phyloP scores from a whole-genome alignment of 495 filamentous ascomycete genomes.

The Aspergillus panamensis region DNA sequence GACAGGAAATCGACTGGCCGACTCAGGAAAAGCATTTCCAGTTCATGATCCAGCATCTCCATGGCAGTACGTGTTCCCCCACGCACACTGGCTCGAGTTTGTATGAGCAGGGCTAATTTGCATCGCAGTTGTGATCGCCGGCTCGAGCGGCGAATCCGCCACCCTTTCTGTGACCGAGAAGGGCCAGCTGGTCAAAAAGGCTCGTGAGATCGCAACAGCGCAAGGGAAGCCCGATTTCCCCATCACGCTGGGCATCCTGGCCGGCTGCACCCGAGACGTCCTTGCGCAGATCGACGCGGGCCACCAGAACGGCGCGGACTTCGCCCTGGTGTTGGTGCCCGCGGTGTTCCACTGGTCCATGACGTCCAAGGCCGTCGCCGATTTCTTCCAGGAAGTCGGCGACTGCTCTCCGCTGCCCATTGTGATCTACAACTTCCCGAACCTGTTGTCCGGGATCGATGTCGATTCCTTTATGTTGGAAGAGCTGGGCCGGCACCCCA shows the following conservation, averaged over 20 bases:
- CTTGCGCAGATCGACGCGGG: conserved; percentile 1
- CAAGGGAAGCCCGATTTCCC: neutral
- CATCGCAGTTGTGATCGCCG: neutral
- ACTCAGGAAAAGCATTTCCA: neutral
- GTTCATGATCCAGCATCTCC: neutral
- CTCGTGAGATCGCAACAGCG: neutral
- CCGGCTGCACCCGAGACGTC: conserved; percentile 1
- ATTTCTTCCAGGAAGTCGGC: conserved; percentile 70
- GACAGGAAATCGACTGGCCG: neutral
- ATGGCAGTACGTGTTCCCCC: neutral
- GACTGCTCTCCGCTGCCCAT: conserved; percentile 69
- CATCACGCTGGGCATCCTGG: neutral
- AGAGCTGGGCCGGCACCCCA: neutral
- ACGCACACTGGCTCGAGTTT: neutral
- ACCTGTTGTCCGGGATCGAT: conserved; percentile 68
- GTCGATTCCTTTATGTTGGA: conserved; percentile 31
- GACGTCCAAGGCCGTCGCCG: conserved; percentile 48
- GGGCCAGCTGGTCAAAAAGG: neutral
- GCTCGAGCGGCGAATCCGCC: neutral
- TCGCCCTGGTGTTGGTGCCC: conserved; percentile 65
- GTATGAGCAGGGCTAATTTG: neutral
- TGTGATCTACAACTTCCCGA: conserved; percentile 82
- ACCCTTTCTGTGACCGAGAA: neutral
- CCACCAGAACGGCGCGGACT: neutral
- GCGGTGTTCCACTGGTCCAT: conserved; percentile 67